These are phyloP conservation scores for Aspergillus brunneoviolaceus DNA, from an alignment of 2,329 filamentous ascomycete species.

Conservation along the genomic window DNA sequence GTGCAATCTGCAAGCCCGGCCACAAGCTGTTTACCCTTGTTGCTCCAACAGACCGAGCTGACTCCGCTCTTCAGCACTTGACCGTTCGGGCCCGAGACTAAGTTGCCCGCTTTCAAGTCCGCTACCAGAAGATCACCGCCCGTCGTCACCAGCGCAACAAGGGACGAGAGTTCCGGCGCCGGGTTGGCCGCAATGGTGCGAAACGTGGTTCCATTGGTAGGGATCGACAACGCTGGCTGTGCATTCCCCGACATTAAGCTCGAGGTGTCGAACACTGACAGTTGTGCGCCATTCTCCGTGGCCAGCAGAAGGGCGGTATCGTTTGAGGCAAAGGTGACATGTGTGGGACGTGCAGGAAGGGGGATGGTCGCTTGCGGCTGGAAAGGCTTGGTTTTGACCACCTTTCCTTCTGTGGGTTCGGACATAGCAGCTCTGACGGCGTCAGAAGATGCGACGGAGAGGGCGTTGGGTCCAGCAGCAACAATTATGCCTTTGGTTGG, in stretches of 20 bases:
- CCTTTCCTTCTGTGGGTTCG: conserved; percentile 54
- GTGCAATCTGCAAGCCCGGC: conserved; percentile 81
- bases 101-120: conserved; percentile 67
- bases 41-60: conserved; percentile 86
- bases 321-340: conserved; percentile 87
- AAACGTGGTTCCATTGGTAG: conserved; percentile 72
- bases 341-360: conserved; percentile 74
- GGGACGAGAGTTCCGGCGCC: conserved; percentile 57
- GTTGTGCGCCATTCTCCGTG: conserved; percentile 74
- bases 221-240: conserved; percentile 70
- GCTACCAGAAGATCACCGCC: conserved; percentile 82
- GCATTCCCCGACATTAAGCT: conserved; percentile 65
- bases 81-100: conserved; percentile 61
- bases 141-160: conserved; percentile 76
- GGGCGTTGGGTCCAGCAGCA: conserved; percentile 77
- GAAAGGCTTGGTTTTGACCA: conserved; percentile 67
- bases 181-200: conserved; percentile 80
- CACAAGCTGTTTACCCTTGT: conserved; percentile 86
- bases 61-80: conserved; percentile 70
- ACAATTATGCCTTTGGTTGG: conserved; percentile 78
- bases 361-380: conserved; percentile 71
- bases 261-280: conserved; percentile 79
- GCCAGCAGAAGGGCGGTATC: conserved; percentile 81
- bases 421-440: conserved; percentile 74
- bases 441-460: conserved; percentile 75